phyloP scores from a whole-genome alignment of 257 asterid species.

The Solanum habrochaites region DNA sequence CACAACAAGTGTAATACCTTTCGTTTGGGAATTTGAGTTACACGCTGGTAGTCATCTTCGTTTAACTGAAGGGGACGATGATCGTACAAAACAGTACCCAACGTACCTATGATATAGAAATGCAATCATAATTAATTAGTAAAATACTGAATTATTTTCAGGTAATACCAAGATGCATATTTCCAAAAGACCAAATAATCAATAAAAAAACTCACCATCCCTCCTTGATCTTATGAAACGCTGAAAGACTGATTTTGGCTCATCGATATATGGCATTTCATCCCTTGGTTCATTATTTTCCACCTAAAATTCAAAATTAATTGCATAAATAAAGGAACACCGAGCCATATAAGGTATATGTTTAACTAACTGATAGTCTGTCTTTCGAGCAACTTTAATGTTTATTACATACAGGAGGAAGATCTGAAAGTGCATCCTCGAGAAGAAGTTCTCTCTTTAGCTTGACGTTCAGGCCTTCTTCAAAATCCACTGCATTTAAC shows the following conservation, averaged over 20 bases:
- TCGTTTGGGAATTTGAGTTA: conserved; percentile 43
- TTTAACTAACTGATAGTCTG: no score
- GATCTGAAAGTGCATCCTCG: conserved; percentile 71
- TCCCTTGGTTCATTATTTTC: conserved; percentile 45
- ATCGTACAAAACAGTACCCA: conserved; percentile 54
- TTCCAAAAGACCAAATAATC: background rate
- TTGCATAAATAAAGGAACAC: background rate
- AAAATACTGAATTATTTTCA: background rate
- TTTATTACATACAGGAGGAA: conserved; percentile 40
- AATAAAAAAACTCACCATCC: conserved; percentile 34
- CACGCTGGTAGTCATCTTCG: conserved; percentile 60
- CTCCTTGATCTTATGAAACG: conserved; percentile 38
- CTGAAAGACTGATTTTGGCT: conserved; percentile 48
- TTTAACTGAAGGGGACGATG: conserved; percentile 58
- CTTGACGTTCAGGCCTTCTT: conserved; percentile 14
- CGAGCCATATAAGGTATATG: no score
- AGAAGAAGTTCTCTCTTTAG: conserved; percentile 44
- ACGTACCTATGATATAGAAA: conserved; percentile 34
- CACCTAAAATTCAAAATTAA: conserved; percentile 25
- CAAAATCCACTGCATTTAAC: conserved; percentile 42
- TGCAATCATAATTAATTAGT: background rate
- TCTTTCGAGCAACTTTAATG: background rate
- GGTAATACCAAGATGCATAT: background rate
- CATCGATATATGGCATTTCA: conserved; percentile 34
- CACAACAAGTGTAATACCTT: conserved; percentile 35